Evolutionary conservation across 805 yeast genomes (phyloP).

Genomic region (Yamadazyma nakazawae): DNA sequence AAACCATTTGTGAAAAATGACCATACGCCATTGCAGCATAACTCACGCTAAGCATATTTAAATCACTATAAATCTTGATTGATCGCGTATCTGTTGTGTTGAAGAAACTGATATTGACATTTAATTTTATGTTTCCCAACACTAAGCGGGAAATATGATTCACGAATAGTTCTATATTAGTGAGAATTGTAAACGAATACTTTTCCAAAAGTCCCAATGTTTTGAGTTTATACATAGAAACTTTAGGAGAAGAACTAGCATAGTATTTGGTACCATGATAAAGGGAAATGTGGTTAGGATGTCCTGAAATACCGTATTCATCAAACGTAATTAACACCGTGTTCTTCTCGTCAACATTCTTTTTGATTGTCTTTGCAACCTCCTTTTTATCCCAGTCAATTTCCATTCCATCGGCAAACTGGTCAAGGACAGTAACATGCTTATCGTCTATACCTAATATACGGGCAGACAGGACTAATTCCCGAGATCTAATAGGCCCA

Average conservation of each 20-base stretch:
- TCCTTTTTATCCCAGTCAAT: slow-evolving; percentile 55
- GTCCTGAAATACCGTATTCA: slow-evolving; percentile 74
- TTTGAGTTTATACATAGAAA: slow-evolving; percentile 21
- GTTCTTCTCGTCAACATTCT: slow-evolving; percentile 18
- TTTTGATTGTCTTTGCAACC: slow-evolving; percentile 37
- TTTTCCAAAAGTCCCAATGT: slow-evolving; percentile 42
- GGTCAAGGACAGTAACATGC: slow-evolving; percentile 45
- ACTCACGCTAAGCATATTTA: slow-evolving; percentile 39
- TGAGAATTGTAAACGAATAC: slow-evolving; percentile 46
- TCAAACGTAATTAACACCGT: slow-evolving; percentile 72
- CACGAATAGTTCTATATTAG: slow-evolving; percentile 40
- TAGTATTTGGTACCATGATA: slow-evolving; percentile 43
- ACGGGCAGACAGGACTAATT: slow-evolving; percentile 53
- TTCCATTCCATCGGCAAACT: slow-evolving; percentile 62
- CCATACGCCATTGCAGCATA: slow-evolving; percentile 76
- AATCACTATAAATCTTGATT: slow-evolving; percentile 38
- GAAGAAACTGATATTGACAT: slow-evolving; percentile 39
- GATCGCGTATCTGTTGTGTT: slow-evolving; percentile 20
- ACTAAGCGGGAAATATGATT: slow-evolving; percentile 32
- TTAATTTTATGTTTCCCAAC: slow-evolving; percentile 28
- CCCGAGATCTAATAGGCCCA: slow-evolving; percentile 61
- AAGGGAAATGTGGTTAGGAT: slow-evolving; percentile 78
- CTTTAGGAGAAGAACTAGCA: background rate
- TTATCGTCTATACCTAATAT: slow-evolving; percentile 46
- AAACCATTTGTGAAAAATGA: slow-evolving; percentile 87